These are phyloP conservation scores for Phyllosticta citribraziliensis DNA, from an alignment of 2,329 filamentous ascomycete genomes.

Conservation along the genomic window DNA sequence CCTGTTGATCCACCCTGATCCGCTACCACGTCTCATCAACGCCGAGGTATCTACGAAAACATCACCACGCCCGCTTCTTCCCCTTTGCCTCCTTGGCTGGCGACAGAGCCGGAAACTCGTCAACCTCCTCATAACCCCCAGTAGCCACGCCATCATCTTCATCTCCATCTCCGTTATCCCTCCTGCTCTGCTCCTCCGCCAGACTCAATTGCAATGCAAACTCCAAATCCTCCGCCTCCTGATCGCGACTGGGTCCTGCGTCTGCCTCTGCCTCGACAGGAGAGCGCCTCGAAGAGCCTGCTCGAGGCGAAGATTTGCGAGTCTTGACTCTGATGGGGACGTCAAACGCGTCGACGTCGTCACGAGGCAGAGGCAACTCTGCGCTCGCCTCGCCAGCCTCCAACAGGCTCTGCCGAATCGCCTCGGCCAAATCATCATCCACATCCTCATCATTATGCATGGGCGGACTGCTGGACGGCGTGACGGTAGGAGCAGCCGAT, in stretches of 20 bases:
- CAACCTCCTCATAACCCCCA: background rate
- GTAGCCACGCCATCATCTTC: background rate
- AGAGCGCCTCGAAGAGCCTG: slow-evolving; percentile 13
- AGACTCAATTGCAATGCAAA: slow-evolving; percentile 54
- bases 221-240: slow-evolving; percentile 49
- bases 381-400: background rate
- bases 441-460: slow-evolving; percentile 37
- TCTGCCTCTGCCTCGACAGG: slow-evolving; percentile 21
- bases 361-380: slow-evolving; percentile 5
- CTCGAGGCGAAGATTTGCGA: slow-evolving; percentile 13
- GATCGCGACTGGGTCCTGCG: slow-evolving; percentile 28
- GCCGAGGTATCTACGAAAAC: background rate
- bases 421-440: slow-evolving; percentile 52
- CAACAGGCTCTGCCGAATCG: slow-evolving; percentile 45
- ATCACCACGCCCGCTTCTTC: slow-evolving; percentile 9
- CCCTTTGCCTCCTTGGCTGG: slow-evolving; percentile 3
- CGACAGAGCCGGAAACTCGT: slow-evolving; percentile 6
- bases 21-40: background rate
- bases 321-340: slow-evolving; percentile 37
- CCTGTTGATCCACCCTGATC: no score
- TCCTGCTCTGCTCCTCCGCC: slow-evolving; percentile 46
- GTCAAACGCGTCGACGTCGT: slow-evolving; percentile 22
- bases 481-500: slow-evolving; percentile 20
- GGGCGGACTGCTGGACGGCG: slow-evolving; percentile 20
- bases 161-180: slow-evolving; percentile 15